Conservation (phyloP, 305 asterid species). For the Withania somnifera region DNA sequence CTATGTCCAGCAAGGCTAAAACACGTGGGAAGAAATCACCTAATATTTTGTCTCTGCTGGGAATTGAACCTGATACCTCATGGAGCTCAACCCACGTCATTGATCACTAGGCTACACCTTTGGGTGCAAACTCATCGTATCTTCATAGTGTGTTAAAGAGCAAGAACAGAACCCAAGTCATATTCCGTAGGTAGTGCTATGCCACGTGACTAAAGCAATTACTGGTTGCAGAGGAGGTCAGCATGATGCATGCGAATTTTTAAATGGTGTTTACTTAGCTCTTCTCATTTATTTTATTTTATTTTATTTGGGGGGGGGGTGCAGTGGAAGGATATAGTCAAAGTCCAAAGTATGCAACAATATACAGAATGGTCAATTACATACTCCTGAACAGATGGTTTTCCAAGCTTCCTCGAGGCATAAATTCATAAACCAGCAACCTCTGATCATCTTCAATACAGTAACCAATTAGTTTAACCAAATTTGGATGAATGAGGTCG, state of each 20-base stretch:
- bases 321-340: not conserved
- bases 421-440: conserved; percentile 57
- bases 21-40: too few relatives aligned
- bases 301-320: too few relatives aligned
- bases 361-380: conserved; percentile 7
- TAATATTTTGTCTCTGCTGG: too few relatives aligned
- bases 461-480: conserved; percentile 58
- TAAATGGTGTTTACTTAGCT: not conserved
- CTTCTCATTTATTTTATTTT: too few relatives aligned
- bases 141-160: not conserved
- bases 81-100: too few relatives aligned
- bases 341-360: not conserved
- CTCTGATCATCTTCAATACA: conserved; percentile 71
- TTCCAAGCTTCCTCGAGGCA: conserved; percentile 81
- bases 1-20: too few relatives aligned
- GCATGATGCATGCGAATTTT: not conserved
- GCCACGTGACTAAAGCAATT: not conserved
- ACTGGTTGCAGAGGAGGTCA: not conserved
- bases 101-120: too few relatives aligned
- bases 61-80: too few relatives aligned
- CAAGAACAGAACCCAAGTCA: not conserved
- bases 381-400: conserved; percentile 62
- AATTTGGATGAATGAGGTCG: conserved; percentile 55
- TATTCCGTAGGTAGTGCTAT: not conserved
- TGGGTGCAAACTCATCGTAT: too few relatives aligned